These are phyloP conservation scores for Henckelia pumila DNA, from an alignment of 257 asterid genomes.

Conservation along the genomic window DNA sequence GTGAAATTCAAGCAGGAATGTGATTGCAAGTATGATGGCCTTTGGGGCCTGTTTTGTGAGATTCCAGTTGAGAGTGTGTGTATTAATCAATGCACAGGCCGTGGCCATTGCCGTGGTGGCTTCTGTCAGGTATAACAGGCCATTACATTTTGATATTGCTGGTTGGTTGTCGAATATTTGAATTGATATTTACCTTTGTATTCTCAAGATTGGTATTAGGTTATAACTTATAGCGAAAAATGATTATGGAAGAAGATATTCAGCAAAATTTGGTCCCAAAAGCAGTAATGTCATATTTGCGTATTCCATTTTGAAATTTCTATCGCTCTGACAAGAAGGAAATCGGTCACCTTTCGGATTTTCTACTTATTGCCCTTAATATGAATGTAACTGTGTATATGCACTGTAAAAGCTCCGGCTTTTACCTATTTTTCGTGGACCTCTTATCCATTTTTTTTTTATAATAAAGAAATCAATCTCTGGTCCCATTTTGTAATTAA, in stretches of 20 bases:
- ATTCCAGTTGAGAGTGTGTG: slow-evolving; percentile 70
- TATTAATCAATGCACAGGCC: slow-evolving; percentile 84
- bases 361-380: not conserved
- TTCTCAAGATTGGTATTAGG: slow-evolving; percentile 7
- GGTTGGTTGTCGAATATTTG: slow-evolving; percentile 10
- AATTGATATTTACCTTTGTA: slow-evolving; percentile 2
- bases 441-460: too few species aligned
- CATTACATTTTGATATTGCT: slow-evolving; percentile 15
- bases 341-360: not conserved
- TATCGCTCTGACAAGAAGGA: not conserved
- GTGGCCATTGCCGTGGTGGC: slow-evolving; percentile 89
- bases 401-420: slow-evolving; percentile 75
- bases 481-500: too few species aligned
- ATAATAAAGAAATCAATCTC: too few species aligned
- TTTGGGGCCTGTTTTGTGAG: slow-evolving; percentile 85
- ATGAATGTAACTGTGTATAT: slow-evolving; percentile 28
- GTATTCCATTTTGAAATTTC: not conserved
- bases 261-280: too few species aligned
- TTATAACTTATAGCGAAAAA: not conserved
- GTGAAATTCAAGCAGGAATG: slow-evolving; percentile 74
- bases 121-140: slow-evolving; percentile 73
- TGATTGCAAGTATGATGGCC: slow-evolving; percentile 98
- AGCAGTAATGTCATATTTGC: not conserved
- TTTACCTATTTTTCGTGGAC: too few species aligned
- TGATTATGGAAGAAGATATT: too few species aligned